A percentile compares a stretch with the other conserved stretches of the same genome.
These are phyloP conservation scores for Clausena lansium DNA, from an alignment of 345 rosid species.

Conservation along the genomic window DNA sequence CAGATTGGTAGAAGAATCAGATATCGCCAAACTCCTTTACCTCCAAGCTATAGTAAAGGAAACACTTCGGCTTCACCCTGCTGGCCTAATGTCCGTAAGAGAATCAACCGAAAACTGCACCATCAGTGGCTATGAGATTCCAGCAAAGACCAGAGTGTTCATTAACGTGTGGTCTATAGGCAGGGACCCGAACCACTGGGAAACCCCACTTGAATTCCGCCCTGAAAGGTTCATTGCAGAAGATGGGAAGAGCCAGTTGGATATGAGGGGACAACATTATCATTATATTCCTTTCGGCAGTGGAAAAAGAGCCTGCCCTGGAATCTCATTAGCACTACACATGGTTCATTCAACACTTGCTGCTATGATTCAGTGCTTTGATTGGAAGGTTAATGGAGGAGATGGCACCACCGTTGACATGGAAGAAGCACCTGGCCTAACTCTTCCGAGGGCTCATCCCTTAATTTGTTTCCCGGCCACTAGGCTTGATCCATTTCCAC, in stretches of 20 bases:
- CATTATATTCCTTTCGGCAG: slow-evolving; percentile 64
- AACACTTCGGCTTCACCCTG: slow-evolving; percentile 77
- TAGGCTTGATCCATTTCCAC: slow-evolving; percentile 27
- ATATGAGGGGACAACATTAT: slow-evolving; percentile 47
- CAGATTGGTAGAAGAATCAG: slow-evolving; percentile 67
- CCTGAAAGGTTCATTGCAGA: too few species aligned
- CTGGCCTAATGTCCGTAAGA: slow-evolving; percentile 55
- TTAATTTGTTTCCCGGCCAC: slow-evolving; percentile 49
- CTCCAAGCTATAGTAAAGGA: slow-evolving; percentile 59
- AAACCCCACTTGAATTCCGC: too few species aligned
- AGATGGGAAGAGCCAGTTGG: slow-evolving; percentile 31
- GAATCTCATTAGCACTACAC: slow-evolving; percentile 48
- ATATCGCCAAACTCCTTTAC: slow-evolving; percentile 58
- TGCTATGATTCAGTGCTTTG: slow-evolving; percentile 51
- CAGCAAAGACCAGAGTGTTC: slow-evolving; percentile 46
- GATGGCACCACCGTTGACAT: slow-evolving; percentile 38
- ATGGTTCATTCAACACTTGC: slow-evolving; percentile 41
- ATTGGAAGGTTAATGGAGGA: slow-evolving; percentile 40
- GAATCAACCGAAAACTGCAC: slow-evolving; percentile 43
- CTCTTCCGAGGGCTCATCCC: slow-evolving; percentile 54
- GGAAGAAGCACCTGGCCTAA: slow-evolving; percentile 51
- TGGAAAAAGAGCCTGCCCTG: slow-evolving; percentile 75
- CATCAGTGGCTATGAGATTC: slow-evolving; percentile 42
- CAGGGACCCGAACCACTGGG: slow-evolving; percentile 57
- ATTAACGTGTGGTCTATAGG: slow-evolving; percentile 58